These are phyloP conservation scores for Meripilus lineatus DNA, from an alignment of 1,284 basidiomycete genomes.

Conservation along the genomic window DNA sequence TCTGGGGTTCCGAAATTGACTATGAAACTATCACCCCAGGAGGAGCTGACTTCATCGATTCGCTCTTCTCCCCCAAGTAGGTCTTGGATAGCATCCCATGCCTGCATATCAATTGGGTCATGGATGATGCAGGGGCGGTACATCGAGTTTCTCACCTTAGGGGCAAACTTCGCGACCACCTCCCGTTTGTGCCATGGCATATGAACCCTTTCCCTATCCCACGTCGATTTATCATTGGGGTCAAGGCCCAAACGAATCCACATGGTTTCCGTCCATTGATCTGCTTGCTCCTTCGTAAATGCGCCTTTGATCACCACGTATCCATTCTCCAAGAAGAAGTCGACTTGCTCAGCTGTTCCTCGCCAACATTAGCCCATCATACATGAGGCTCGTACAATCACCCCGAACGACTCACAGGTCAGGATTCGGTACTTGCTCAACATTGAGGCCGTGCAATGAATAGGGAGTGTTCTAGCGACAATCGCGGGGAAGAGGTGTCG, in stretches of 20 bases:
- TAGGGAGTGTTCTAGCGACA: background rate
- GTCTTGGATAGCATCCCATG: conserved; percentile 55
- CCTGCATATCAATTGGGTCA: too few relatives aligned
- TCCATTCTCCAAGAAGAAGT: conserved; percentile 51
- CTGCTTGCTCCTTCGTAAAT: conserved; percentile 47
- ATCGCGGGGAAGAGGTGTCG: background rate
- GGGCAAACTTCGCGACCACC: conserved; percentile 44
- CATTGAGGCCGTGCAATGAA: conserved; percentile 13
- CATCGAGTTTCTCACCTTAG: conserved; percentile 37
- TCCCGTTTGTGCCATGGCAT: conserved; percentile 49
- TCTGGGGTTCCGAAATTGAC: conserved; percentile 50
- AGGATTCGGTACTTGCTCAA: conserved; percentile 20
- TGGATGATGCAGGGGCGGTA: background rate
- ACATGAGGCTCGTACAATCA: background rate
- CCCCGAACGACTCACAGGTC: conserved; percentile 18
- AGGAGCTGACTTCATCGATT: conserved; percentile 40
- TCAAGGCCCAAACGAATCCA: conserved; percentile 51
- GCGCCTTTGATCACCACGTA: conserved; percentile 50
- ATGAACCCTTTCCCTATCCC: conserved; percentile 49
- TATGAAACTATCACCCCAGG: conserved; percentile 58
- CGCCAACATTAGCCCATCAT: background rate
- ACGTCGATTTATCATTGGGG: conserved; percentile 48
- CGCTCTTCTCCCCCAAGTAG: conserved; percentile 50
- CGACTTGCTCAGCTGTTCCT: conserved; percentile 37
- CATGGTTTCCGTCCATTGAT: conserved; percentile 42